A percentile compares a stretch with the other conserved stretches of the same genome.
phyloP scores from a whole-genome alignment of 345 rosid genomes.

The Boechera stricta region DNA sequence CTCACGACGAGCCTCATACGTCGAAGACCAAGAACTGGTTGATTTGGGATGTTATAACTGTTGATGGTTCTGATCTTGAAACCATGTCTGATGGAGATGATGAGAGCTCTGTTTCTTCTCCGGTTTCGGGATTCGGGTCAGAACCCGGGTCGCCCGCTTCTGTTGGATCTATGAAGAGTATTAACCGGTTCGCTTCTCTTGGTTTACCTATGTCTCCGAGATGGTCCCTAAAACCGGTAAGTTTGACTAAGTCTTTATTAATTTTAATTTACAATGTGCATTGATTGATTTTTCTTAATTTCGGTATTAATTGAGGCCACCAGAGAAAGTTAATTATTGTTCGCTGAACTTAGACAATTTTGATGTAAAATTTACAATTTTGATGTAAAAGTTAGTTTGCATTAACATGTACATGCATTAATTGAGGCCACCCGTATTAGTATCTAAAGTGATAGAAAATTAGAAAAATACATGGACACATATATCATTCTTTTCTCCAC shows the following conservation, averaged over 20 bases:
- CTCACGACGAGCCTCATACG: slow-evolving; percentile 78
- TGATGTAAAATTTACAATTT: background rate
- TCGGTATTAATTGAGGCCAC: background rate
- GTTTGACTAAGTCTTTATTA: slow-evolving; percentile 38
- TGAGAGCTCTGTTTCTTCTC: slow-evolving; percentile 64
- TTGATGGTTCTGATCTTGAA: slow-evolving; percentile 50
- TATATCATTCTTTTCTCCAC: slow-evolving; percentile 29
- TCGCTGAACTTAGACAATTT: slow-evolving; percentile 13
- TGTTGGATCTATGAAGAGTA: slow-evolving; percentile 41
- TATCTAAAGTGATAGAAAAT: background rate
- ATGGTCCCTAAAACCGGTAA: slow-evolving; percentile 56
- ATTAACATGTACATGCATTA: background rate
- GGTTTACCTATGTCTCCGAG: slow-evolving; percentile 51
- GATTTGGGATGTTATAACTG: slow-evolving; percentile 75
- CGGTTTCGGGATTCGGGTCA: slow-evolving; percentile 47
- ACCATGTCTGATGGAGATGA: slow-evolving; percentile 49
- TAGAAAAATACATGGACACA: background rate
- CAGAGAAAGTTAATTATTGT: slow-evolving; percentile 13
- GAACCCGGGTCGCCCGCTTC: slow-evolving; percentile 54
- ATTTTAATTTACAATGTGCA: slow-evolving; percentile 28
- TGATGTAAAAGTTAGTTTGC: slow-evolving; percentile 23
- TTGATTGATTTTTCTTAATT: slow-evolving; percentile 8
- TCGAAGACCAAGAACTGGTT: slow-evolving; percentile 71
- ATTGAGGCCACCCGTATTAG: slow-evolving; percentile 2
- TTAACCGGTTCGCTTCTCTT: slow-evolving; percentile 52